Base-by-base conservation (phyloP, 2,329 filamentous ascomycete species). In the Rutstroemia sp. region DNA sequence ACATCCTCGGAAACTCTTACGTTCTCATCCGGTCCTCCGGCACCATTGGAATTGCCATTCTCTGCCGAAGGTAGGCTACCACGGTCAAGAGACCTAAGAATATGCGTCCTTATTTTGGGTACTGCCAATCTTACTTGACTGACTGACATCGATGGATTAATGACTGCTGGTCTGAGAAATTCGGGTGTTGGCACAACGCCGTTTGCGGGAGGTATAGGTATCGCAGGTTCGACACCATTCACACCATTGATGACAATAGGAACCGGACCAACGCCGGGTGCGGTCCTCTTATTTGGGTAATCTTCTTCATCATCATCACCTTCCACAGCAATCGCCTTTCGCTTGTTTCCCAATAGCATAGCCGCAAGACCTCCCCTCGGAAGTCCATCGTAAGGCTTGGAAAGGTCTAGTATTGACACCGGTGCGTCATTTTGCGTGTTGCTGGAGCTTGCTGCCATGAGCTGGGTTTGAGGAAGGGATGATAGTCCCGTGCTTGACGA, bases 311-410 rank as follows among this genome's bases (percentile, higher is more conserved):
- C 89, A 6, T 56, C 53, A 9, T 56, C 53, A 8, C 47, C 53
- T 57, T 95, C 89, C 4, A 87, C 73, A 5, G 81, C 79, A 16
- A 83, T 80, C 48, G 87, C 84, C 67, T 94, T 96, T 25, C 94
- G 81, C 73, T 97, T 99, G 69, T 96, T 99, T 0, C 94, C 94
- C 19, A 97, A 80, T 1, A 99, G 75, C 74, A 99, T 82, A 2
- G 89, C 81, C 1, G 89, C 84, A 17, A 99, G 79, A 2, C 94
- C 94, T 23, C 94, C 94, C 69, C 88, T 90, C 0, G 94, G 94
- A 44, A 97, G 77, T 1, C 92, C 92, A 63, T 99, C 92, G 61
- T 92, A 96, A 0, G 94, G 94, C 67, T 94, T 95, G 16, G 89
- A 94, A 2, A 99, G 78, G 71, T 99, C 94, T 8, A 99, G 75